Conservation (phyloP, 106 monocot genomes). For the Hemerocallis citrina region DNA sequence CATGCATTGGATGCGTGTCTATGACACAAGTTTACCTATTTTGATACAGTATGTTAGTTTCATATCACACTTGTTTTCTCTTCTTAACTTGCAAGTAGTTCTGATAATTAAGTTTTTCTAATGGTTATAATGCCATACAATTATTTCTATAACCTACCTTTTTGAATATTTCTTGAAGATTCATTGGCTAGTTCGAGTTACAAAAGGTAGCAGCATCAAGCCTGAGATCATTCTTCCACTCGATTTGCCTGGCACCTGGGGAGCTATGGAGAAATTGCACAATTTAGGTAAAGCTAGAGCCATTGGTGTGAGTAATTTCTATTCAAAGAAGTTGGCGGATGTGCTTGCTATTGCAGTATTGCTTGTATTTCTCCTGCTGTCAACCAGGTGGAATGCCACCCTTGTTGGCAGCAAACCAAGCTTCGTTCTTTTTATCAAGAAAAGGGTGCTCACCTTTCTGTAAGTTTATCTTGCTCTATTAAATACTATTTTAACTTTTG, state of each 20-base stretch:
- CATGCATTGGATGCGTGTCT: too few species aligned
- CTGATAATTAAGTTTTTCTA: not conserved
- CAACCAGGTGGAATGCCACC: conserved; percentile 85
- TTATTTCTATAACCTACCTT: not conserved
- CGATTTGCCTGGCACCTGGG: conserved; percentile 71
- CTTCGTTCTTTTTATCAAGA: conserved; percentile 46
- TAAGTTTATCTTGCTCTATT: too few species aligned
- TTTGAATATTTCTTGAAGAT: conserved; percentile 26
- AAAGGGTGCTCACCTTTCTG: conserved; percentile 55
- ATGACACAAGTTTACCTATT: too few species aligned
- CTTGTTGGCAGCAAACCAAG: conserved; percentile 72
- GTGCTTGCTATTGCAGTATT: conserved; percentile 34
- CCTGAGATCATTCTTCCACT: conserved; percentile 42
- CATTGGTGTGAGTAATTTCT: conserved; percentile 89
- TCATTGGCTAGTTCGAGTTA: conserved; percentile 53
- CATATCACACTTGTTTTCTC: too few species aligned
- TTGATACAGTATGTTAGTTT: too few species aligned
- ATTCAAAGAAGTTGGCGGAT: conserved; percentile 66
- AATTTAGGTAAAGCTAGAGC: conserved; percentile 72
- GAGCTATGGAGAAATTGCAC: conserved; percentile 61
- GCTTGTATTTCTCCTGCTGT: conserved; percentile 77
- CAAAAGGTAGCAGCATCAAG: conserved; percentile 39
- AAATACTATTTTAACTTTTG: too few species aligned
- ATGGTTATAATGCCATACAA: too few species aligned
- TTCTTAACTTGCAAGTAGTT: not conserved